These are phyloP conservation scores for Auriscalpium vulgare DNA, from an alignment of 768 basidiomycete genomes.

Conservation along the genomic window DNA sequence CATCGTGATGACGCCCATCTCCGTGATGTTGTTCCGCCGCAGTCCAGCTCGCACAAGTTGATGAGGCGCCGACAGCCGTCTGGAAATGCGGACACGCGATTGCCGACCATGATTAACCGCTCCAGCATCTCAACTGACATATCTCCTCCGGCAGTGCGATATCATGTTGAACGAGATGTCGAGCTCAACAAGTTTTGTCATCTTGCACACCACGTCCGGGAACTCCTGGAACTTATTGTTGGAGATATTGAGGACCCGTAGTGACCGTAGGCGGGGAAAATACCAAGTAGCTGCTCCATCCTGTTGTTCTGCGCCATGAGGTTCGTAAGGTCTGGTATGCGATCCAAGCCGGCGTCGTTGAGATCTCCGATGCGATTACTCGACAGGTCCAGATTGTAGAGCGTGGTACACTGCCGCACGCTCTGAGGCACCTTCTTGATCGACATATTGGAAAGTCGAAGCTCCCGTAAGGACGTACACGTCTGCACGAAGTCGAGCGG, in stretches of 20 bases:
- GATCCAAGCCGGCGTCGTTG: conserved; percentile 76
- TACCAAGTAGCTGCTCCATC: conserved; percentile 76
- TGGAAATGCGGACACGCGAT: conserved; percentile 70
- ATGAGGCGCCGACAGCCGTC: conserved; percentile 45
- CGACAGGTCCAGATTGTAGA: conserved; percentile 81
- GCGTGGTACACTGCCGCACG: conserved; percentile 62
- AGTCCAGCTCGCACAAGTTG: conserved; percentile 68
- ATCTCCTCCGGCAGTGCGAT: conserved; percentile 72
- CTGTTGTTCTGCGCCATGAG: conserved; percentile 88
- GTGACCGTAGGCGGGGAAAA: conserved; percentile 63
- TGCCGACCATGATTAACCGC: conserved; percentile 76
- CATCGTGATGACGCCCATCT: conserved; percentile 59
- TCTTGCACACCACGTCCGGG: conserved; percentile 66
- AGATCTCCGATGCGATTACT: conserved; percentile 88
- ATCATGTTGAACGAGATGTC: conserved; percentile 95
- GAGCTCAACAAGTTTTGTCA: conserved; percentile 70
- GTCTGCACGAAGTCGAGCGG: conserved; percentile 94
- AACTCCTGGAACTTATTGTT: conserved; percentile 87
- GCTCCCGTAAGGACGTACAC: conserved; percentile 74
- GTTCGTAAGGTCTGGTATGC: conserved; percentile 57
- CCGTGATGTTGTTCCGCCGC: conserved; percentile 78
- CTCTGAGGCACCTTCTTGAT: conserved; percentile 89
- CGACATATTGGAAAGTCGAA: conserved; percentile 84
- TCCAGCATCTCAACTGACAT: conserved; percentile 62
- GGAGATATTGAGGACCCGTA: conserved; percentile 83